phyloP scores from a whole-genome alignment of 768 basidiomycete genomes.

The Russula sp. region DNA sequence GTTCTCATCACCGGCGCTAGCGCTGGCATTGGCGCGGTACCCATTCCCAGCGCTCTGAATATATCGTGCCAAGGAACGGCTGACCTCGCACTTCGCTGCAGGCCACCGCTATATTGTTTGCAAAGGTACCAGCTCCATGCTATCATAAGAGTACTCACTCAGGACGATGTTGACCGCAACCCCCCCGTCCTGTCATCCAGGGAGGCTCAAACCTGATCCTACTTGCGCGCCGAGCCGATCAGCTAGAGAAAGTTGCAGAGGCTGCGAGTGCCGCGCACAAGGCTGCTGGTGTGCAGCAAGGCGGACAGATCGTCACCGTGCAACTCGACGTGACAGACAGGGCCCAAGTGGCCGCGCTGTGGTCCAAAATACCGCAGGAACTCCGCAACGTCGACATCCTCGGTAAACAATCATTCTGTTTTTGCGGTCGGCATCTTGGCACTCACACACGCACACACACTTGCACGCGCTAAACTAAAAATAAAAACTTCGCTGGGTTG shows the following conservation, averaged over 20 bases:
- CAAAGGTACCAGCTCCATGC: constrained; percentile 48
- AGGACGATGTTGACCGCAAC: neutral
- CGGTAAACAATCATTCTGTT: constrained; percentile 35
- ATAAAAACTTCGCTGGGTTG: neutral
- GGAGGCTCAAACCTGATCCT: constrained; percentile 86
- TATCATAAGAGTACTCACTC: neutral
- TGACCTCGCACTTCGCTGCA: constrained; percentile 27
- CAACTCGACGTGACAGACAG: constrained; percentile 78
- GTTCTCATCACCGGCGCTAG: constrained; percentile 88
- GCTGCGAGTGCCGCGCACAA: constrained; percentile 64
- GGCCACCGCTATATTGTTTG: constrained; percentile 86
- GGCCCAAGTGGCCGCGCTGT: constrained; percentile 57
- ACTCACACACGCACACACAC: neutral
- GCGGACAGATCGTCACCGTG: constrained; percentile 69
- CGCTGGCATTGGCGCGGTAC: constrained; percentile 82
- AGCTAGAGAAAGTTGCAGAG: constrained; percentile 60
- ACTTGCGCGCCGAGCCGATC: constrained; percentile 69
- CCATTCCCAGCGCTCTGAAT: constrained; percentile 23
- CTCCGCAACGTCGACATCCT: constrained; percentile 76
- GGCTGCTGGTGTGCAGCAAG: constrained; percentile 60
- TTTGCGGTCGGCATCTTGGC: neutral
- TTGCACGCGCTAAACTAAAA: neutral
- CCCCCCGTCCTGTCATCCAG: constrained; percentile 29
- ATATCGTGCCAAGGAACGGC: neutral
- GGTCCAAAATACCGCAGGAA: constrained; percentile 62